Evolutionary conservation across 306 rosid species (phyloP), one percentile per base, ranked within the genome.

Genomic region (Fragaria iinumae): DNA sequence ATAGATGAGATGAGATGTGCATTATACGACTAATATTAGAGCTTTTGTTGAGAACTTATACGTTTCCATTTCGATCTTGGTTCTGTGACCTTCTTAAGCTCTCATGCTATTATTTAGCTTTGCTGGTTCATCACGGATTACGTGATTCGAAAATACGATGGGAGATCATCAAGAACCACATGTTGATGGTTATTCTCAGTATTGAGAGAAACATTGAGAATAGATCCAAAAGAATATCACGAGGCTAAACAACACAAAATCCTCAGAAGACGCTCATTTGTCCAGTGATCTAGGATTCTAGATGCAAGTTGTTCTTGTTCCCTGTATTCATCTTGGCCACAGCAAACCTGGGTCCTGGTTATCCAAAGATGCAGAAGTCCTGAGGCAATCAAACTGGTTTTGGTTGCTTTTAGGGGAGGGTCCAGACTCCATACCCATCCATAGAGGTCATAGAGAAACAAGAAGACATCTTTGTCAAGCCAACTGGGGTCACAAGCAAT

Each of bases 1-100:
- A 53, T 78, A 76, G 80, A 70, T 79, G 73, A 79, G 16, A 45
- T 27, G 45, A 44, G 52, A 75, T 70, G 53, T 41, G 72, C 71
- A n/a, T 39, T 60, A 11, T 53, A 59, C 29, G 49, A 65, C 69
- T 55, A 62, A 48, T 23, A 16, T 78, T 34, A 34, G 63, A 78
- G 69, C 64, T 70, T 57, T 21, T 44, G 34, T 57, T 13, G 18
- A 13, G 68, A 16, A 6, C 12, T 20, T 2, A 11, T 36, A 20
- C n/a, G n/a, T 53, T 38, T 18, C 36, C 49, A 34, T 66, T 66
- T 38, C 8, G 48, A 8, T 10, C 14, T 10, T 39, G 18, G 20
- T 7, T 34, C 1, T 64, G 18, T 64, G 18, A 64, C 45, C 44
- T 63, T 17, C 44, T 63, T 34, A 6, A 64, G 44, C 69, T 6